phyloP scores from a whole-genome alignment of 805 yeast species.

The Suhomyces vadensis region DNA sequence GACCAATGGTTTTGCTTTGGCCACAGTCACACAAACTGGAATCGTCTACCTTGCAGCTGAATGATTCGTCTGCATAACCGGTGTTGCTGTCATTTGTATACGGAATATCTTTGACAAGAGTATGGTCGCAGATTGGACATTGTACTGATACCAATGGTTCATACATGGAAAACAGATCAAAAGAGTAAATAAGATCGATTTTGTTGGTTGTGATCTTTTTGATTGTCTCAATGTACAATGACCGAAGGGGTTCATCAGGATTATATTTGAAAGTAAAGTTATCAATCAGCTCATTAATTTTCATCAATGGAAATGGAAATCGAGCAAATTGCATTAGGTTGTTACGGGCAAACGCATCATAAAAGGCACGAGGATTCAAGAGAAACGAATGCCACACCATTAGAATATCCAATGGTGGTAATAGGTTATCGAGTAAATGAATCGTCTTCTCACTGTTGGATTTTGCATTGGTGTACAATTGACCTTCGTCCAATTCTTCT shows the following conservation, averaged over 20 bases:
- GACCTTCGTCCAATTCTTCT: no score
- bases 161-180: slow-evolving; percentile 4
- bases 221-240: slow-evolving; percentile 9
- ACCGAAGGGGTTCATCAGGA: slow-evolving; percentile 10
- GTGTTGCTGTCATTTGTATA: slow-evolving; percentile 9
- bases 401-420: slow-evolving; percentile 24
- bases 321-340: slow-evolving; percentile 16
- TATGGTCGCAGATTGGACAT: slow-evolving; percentile 16
- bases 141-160: slow-evolving; percentile 10
- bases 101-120: slow-evolving; percentile 12
- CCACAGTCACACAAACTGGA: slow-evolving; percentile 15
- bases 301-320: slow-evolving; percentile 21
- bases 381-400: slow-evolving; percentile 26
- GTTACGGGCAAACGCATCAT: slow-evolving; percentile 18
- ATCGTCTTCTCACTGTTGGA: slow-evolving; percentile 3
- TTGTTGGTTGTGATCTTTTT: neutral
- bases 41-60: slow-evolving; percentile 4
- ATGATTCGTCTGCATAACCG: slow-evolving; percentile 18
- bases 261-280: slow-evolving; percentile 13
- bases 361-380: slow-evolving; percentile 19
- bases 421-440: slow-evolving; percentile 5
- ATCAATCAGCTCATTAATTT: slow-evolving; percentile 12
- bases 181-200: neutral
- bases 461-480: slow-evolving; percentile 1
- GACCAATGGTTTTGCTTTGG: slow-evolving; percentile 14